Conservation (phyloP, 345 rosid species). For the Arabis alpina region DNA sequence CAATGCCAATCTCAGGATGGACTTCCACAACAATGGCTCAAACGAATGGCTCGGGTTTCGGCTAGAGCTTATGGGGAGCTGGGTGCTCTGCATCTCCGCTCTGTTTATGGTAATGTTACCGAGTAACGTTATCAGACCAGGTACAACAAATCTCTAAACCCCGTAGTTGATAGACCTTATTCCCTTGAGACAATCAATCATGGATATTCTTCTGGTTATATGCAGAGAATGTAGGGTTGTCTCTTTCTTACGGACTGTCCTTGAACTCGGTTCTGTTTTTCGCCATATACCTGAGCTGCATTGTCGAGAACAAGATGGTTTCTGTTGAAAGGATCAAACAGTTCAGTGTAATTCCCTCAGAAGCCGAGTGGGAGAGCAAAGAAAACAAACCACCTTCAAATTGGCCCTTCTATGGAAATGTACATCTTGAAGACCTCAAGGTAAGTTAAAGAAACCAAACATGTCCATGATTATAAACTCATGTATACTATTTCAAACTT, state of each 20-base stretch:
- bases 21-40: slow-evolving; percentile 87
- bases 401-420: slow-evolving; percentile 80
- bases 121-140: slow-evolving; percentile 79
- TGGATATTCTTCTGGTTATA: slow-evolving; percentile 15
- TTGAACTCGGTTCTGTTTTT: slow-evolving; percentile 79
- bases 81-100: slow-evolving; percentile 74
- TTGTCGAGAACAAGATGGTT: slow-evolving; percentile 91
- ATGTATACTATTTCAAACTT: not conserved
- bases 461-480: not conserved
- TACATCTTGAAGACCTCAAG: slow-evolving; percentile 81
- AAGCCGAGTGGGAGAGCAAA: slow-evolving; percentile 72
- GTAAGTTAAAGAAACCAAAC: slow-evolving; percentile 44
- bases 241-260: slow-evolving; percentile 92
- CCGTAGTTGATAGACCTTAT: not conserved
- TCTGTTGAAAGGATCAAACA: slow-evolving; percentile 94
- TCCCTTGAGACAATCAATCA: not conserved
- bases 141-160: slow-evolving; percentile 41
- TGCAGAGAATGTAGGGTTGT: slow-evolving; percentile 84
- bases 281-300: slow-evolving; percentile 82
- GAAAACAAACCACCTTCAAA: slow-evolving; percentile 65
- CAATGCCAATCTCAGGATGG: slow-evolving; percentile 77
- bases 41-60: slow-evolving; percentile 97
- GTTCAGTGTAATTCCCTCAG: slow-evolving; percentile 76
- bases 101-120: slow-evolving; percentile 83
- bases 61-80: slow-evolving; percentile 75